phyloP scores from a whole-genome alignment of 164 flowering plant species.

The Magnolia officinalis region DNA sequence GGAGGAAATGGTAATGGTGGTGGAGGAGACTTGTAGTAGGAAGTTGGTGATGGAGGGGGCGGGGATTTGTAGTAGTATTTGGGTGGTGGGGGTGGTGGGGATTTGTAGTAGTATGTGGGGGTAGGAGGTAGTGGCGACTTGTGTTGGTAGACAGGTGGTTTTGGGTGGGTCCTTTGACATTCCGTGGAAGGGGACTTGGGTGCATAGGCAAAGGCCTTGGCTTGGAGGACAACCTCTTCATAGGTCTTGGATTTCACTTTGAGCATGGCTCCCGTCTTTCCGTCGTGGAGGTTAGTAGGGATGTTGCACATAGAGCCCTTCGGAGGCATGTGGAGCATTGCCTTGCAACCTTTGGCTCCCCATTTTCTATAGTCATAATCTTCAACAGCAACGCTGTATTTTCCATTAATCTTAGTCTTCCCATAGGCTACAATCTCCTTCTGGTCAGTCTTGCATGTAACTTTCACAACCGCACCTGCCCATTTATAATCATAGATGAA shows the following conservation, averaged over 20 bases:
- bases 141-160: constrained; percentile 30
- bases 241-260: constrained; percentile 50
- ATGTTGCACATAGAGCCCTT: constrained; percentile 57
- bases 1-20: constrained; percentile 22
- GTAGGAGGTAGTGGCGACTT: constrained; percentile 23
- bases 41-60: constrained; percentile 17
- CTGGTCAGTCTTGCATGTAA: constrained; percentile 53
- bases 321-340: constrained; percentile 55
- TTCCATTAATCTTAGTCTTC: constrained; percentile 60
- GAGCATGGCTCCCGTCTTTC: constrained; percentile 48
- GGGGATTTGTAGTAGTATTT: constrained; percentile 21
- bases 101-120: constrained; percentile 22
- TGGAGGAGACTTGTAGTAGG: constrained; percentile 29
- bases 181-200: constrained; percentile 57
- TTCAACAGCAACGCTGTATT: constrained; percentile 44
- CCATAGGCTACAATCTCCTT: constrained; percentile 54
- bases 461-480: constrained; percentile 61
- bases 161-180: constrained; percentile 29
- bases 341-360: constrained; percentile 53
- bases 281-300: constrained; percentile 45
- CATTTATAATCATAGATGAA: neutral
- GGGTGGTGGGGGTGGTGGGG: constrained; percentile 43
- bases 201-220: constrained; percentile 65
- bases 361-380: constrained; percentile 48
- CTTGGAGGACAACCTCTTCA: constrained; percentile 52